Conservation (phyloP, 192 early-diverging fungal genomes). For the Coemansia sp. region DNA sequence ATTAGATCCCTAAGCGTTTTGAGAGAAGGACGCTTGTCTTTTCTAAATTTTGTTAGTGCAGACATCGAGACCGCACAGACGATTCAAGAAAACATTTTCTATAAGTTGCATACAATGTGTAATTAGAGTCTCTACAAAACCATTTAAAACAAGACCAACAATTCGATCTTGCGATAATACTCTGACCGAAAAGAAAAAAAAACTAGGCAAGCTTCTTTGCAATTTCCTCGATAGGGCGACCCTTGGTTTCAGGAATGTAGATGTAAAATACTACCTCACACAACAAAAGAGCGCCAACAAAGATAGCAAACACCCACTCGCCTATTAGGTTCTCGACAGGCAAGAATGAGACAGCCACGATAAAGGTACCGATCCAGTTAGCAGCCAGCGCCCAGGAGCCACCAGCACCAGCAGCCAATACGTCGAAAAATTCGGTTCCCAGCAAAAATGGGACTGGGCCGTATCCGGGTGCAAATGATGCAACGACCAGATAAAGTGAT, state of each 20-base stretch:
- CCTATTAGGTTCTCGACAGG: constrained; percentile 44
- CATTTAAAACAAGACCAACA: too few relatives aligned
- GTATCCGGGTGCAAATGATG: constrained; percentile 52
- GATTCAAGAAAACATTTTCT: too few relatives aligned
- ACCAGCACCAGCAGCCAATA: constrained; percentile 39
- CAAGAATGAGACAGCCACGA: constrained; percentile 44
- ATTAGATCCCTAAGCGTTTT: too few relatives aligned
- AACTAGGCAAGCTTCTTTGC: constrained; percentile 23
- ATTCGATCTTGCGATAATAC: neutral
- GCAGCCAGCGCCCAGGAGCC: constrained; percentile 49
- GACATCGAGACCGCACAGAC: too few relatives aligned
- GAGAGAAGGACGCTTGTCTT: too few relatives aligned
- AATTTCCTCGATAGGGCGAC: constrained; percentile 50
- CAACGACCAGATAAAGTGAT: constrained; percentile 51
- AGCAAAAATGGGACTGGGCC: constrained; percentile 54
- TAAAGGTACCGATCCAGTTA: constrained; percentile 51
- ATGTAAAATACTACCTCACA: constrained; percentile 32
- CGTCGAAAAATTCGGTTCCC: constrained; percentile 50
- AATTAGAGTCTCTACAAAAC: too few relatives aligned
- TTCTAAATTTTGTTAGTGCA: too few relatives aligned
- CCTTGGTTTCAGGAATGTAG: constrained; percentile 50
- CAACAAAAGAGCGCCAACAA: constrained; percentile 31
- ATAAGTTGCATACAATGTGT: too few relatives aligned
- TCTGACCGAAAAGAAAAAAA: neutral
- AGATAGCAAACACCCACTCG: constrained; percentile 54